Evolutionary conservation across 495 filamentous ascomycete species (phyloP).

Genomic region (Neurospora cerealis): DNA sequence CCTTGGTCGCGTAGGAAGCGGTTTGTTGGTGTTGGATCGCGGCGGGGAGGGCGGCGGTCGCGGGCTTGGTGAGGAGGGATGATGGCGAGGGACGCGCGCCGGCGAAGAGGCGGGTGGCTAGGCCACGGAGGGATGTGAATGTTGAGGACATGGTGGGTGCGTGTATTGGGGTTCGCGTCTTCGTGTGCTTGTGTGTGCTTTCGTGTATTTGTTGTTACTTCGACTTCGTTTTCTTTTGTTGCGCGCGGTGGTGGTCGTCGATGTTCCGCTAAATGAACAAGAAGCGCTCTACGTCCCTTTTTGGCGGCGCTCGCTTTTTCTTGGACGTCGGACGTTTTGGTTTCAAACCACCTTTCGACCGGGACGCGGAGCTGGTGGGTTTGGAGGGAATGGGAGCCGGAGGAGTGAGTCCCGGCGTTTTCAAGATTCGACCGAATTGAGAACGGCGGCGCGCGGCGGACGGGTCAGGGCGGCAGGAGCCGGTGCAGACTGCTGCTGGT

Average conservation of each 20-base stretch:
- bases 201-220: not conserved
- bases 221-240: not conserved
- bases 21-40: not conserved
- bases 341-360: not conserved
- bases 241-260: not conserved
- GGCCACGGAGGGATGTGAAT: slow-evolving; percentile 16
- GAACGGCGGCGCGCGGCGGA: not conserved
- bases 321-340: not conserved
- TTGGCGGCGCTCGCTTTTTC: not conserved
- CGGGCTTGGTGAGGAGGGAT: not conserved
- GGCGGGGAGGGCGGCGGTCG: not conserved
- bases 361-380: no score
- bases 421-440: not conserved
- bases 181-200: not conserved
- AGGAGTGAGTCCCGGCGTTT: not conserved
- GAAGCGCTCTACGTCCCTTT: not conserved
- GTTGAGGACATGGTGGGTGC: slow-evolving; percentile 13
- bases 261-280: not conserved
- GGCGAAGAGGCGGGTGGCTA: slow-evolving; percentile 16
- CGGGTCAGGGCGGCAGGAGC: no score
- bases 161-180: not conserved
- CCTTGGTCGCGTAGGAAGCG: not conserved
- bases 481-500: no score
- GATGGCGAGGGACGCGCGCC: slow-evolving; percentile 2
- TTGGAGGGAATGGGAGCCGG: not conserved